Conservation (phyloP, 2,329 filamentous ascomycete genomes). For the Purpureocillium takamizusanense region DNA sequence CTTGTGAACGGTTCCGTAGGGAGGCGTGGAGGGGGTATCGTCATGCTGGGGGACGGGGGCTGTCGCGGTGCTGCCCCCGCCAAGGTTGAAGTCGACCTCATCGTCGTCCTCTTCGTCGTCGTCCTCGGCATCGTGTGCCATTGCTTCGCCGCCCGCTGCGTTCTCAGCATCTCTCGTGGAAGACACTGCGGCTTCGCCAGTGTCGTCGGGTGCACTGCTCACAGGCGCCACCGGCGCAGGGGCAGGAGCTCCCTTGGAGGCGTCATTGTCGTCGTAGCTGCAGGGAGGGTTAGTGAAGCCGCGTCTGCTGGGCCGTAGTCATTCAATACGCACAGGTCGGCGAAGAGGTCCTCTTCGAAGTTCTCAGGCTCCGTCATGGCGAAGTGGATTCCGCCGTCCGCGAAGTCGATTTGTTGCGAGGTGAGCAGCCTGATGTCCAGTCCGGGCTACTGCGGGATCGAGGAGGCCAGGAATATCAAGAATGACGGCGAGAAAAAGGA, state of each 20-base stretch:
- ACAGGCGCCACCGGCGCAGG: slow-evolving; percentile 3
- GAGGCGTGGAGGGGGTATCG: slow-evolving; percentile 19
- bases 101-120: slow-evolving; percentile 48
- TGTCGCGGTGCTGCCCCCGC: slow-evolving; percentile 28
- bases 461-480: no score
- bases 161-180: neutral
- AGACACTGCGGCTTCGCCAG: no score
- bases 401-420: no score
- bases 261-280: slow-evolving; percentile 59
- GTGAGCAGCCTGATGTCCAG: no score
- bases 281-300: slow-evolving; percentile 4
- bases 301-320: neutral
- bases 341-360: slow-evolving; percentile 90
- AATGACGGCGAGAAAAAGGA: no score
- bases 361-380: slow-evolving; percentile 72
- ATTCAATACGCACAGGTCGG: slow-evolving; percentile 66
- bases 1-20: slow-evolving; percentile 32
- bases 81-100: slow-evolving; percentile 51
- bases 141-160: slow-evolving; percentile 22
- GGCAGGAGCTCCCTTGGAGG: slow-evolving; percentile 29
- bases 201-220: no score
- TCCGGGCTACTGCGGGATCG: no score
- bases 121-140: slow-evolving; percentile 33
- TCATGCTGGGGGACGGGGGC: slow-evolving; percentile 19
- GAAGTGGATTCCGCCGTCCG: neutral